phyloP scores from a whole-genome alignment of 106 monocot genomes.

The Acanthochlamys bracteata region DNA sequence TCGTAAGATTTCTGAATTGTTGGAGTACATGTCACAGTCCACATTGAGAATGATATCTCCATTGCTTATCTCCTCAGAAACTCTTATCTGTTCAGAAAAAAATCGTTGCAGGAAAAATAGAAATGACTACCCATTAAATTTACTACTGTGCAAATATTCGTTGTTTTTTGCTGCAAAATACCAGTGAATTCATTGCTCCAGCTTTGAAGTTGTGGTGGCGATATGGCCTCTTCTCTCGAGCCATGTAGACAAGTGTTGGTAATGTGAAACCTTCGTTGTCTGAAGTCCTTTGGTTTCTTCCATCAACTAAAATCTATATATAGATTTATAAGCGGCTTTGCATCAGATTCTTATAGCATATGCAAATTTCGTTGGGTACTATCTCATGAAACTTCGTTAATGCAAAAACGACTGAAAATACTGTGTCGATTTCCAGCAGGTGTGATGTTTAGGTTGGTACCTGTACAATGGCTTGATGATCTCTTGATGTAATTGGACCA shows the following conservation, averaged over 20 bases:
- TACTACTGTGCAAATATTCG: too few relatives aligned
- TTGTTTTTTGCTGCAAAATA: constrained; percentile 7
- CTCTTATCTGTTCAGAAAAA: constrained; percentile 36
- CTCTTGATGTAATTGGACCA: constrained; percentile 6
- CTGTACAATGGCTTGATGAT: constrained; percentile 51
- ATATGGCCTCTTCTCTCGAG: constrained; percentile 59
- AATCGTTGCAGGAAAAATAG: constrained; percentile 1
- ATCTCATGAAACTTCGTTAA: too few relatives aligned
- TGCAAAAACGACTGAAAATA: too few relatives aligned
- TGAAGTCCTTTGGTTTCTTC: constrained; percentile 27
- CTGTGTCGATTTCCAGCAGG: too few relatives aligned
- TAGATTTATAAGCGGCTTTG: background rate
- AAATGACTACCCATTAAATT: background rate
- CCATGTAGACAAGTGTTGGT: constrained; percentile 75
- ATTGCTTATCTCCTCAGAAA: constrained; percentile 68
- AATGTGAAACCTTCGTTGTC: constrained; percentile 28
- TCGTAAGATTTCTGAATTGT: constrained; percentile 33
- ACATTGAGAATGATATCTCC: constrained; percentile 52
- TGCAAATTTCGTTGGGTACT: too few relatives aligned
- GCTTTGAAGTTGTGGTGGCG: constrained; percentile 73
- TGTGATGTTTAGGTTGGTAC: constrained; percentile 9
- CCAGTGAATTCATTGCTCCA: constrained; percentile 71
- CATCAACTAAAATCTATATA: constrained; percentile 57
- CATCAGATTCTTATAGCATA: too few relatives aligned
- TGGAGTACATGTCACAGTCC: constrained; percentile 81